Evolutionary conservation across 768 basidiomycete genomes (phyloP).

Genomic region (Naganishia randhawae): DNA sequence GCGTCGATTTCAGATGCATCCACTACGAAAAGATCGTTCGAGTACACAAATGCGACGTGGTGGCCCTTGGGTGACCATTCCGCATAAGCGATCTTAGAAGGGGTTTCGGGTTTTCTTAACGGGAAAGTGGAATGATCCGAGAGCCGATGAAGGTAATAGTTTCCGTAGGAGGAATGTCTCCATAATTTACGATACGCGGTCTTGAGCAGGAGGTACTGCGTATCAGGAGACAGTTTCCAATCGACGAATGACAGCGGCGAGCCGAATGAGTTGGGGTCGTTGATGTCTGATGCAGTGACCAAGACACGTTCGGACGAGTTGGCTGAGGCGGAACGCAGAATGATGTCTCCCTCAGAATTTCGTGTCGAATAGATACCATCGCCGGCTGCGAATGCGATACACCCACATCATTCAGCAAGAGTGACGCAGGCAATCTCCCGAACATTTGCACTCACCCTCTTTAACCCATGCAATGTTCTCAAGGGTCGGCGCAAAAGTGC

Average conservation of each 20-base stretch:
- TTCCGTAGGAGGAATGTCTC: conserved; percentile 84
- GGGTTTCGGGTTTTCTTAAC: conserved; percentile 64
- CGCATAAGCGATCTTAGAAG: conserved; percentile 72
- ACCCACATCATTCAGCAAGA: too few species aligned
- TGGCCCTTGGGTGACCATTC: conserved; percentile 80
- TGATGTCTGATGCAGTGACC: conserved; percentile 42
- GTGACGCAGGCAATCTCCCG: conserved; percentile 5
- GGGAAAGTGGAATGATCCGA: conserved; percentile 66
- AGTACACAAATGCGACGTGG: conserved; percentile 77
- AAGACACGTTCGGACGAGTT: conserved; percentile 48
- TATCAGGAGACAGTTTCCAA: conserved; percentile 86
- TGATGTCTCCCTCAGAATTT: conserved; percentile 62
- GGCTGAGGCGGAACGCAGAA: conserved; percentile 73
- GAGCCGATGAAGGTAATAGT: conserved; percentile 87
- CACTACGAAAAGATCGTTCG: conserved; percentile 84
- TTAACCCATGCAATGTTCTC: conserved; percentile 75
- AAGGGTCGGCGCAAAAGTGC: conserved; percentile 62
- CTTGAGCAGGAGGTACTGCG: conserved; percentile 81
- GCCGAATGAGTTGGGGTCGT: conserved; percentile 35
- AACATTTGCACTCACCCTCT: conserved; percentile 63
- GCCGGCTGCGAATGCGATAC: conserved; percentile 78
- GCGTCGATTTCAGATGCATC: conserved; percentile 47
- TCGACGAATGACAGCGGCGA: conserved; percentile 52
- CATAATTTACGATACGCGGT: conserved; percentile 82
- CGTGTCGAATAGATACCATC: conserved; percentile 81